Base-by-base conservation (phyloP, 2,329 filamentous ascomycete genomes). In the Cryphonectria carpinicola region DNA sequence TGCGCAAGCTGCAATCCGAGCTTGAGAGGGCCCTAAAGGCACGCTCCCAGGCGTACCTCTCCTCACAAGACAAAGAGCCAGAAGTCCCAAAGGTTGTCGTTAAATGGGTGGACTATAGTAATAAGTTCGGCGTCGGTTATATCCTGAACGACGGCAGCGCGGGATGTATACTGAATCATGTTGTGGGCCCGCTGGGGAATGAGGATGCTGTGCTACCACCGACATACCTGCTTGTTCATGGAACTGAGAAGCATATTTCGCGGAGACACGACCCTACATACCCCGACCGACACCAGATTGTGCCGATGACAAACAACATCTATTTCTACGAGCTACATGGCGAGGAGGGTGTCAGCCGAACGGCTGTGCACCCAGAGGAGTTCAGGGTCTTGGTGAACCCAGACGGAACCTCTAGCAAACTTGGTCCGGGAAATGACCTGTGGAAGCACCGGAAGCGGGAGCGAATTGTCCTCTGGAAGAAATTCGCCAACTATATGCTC, bases 101-200 rank as follows among this genome's bases (percentile, higher is more conserved):
- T 14, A 94, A 95, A 78, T 96, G 93, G 93, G 93, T 96, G 8
- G 93, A 96, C 78, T 96, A 96, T 79, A 94, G 92, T 71, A 93
- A 94, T 80, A 94, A 94, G 78, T 94, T 94, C 78, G 93, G 93
- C 17, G 86, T 96, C 22, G 93, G 93, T 49, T 96, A 95, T 77
- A 93, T 95, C 70, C 83, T 96, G 68, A 93, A 93, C 73, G 92
- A 95, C 74, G 93, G 93, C 41, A 94, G 90, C 73, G 90, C 95
- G 28, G 93, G 93, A 22, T 94, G 92, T 74, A 88, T 91, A 65
- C 82, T 90, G 66, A 83, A 85, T 35, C 87, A 86, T 70, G 86
- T 89, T 67, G 85, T 86, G 17, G 85, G 84, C 1, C 83, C 83
- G 0, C 83, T 86, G 65, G 86, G 85, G 39, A 81, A 81, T 71